Percentiles rank a stretch among this genome's conserved stretches.
Conservation (phyloP, 1,139 yeast species). For the Arxiozyma heterogenica region DNA sequence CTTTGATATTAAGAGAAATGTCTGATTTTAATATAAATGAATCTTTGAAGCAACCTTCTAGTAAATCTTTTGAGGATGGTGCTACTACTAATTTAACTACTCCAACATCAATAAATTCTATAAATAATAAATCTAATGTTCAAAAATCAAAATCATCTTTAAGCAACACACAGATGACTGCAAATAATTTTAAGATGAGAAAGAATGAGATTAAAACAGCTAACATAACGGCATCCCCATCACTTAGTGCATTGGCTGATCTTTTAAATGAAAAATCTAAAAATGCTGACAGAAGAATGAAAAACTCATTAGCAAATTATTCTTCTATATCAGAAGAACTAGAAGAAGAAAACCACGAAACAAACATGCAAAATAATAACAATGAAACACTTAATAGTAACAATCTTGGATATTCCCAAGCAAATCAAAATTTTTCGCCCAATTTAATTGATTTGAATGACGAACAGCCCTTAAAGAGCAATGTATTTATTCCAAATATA, state of each 20-base stretch:
- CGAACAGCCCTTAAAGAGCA: slow-evolving; percentile 2
- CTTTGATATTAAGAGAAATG: slow-evolving; percentile 31
- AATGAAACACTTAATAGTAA: neutral
- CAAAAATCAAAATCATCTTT: neutral
- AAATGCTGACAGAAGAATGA: slow-evolving; percentile 22
- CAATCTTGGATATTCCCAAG: too few species aligned
- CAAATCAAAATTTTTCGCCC: slow-evolving; percentile 22
- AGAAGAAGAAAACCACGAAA: slow-evolving; percentile 30
- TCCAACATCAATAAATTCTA: too few species aligned
- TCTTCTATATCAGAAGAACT: slow-evolving; percentile 20
- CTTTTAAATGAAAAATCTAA: slow-evolving; percentile 32
- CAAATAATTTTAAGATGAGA: neutral
- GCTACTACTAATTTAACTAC: too few species aligned
- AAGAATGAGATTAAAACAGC: slow-evolving; percentile 20
- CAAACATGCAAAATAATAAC: slow-evolving; percentile 8
- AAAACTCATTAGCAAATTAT: slow-evolving; percentile 11
- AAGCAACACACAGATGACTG: neutral
- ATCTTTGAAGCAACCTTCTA: neutral
- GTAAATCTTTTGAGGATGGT: neutral
- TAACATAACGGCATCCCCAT: slow-evolving; percentile 39
- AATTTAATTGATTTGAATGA: slow-evolving; percentile 31
- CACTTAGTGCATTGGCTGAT: slow-evolving; percentile 34
- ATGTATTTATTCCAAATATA: neutral
- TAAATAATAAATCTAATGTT: too few species aligned
- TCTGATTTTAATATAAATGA: slow-evolving; percentile 15